These are phyloP conservation scores for Agarophyton chilense DNA, from an alignment of 23 red algal species.

Conservation along the genomic window DNA sequence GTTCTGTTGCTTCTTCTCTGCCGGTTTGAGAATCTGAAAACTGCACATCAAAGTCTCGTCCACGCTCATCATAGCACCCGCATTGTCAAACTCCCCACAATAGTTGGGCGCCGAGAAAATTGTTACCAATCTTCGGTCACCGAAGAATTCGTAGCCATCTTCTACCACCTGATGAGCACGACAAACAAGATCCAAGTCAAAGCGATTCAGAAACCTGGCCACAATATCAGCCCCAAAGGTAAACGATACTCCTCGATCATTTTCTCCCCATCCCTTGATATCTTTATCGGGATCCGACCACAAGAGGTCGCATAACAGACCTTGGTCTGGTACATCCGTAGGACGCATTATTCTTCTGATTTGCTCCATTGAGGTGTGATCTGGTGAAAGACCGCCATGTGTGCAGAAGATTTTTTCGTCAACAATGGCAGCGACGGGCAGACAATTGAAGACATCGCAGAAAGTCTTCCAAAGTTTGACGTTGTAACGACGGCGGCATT, in stretches of 20 bases:
- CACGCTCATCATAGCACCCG: conserved; percentile 99
- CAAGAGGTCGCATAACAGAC: conserved; percentile 94
- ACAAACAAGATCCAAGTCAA: conserved; percentile 97
- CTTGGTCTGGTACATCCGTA: conserved; percentile 98
- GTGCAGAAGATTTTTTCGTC: conserved; percentile 99
- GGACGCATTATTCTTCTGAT: conserved; percentile 94
- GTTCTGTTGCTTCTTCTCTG: conserved; percentile 81
- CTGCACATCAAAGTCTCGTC: conserved; percentile 99
- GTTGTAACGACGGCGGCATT: conserved; percentile 93
- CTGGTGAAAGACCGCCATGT: conserved; percentile 97
- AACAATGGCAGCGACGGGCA: conserved; percentile 96
- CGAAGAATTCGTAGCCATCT: conserved; percentile 98
- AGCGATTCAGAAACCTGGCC: conserved; percentile 90
- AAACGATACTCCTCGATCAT: conserved; percentile 98
- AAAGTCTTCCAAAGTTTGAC: conserved; percentile 99
- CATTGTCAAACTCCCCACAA: conserved; percentile 99
- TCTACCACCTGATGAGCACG: conserved; percentile 99
- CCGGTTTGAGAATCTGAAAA: conserved; percentile 95
- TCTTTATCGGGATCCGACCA: conserved; percentile 99
- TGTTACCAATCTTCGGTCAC: conserved; percentile 94
- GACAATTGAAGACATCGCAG: conserved; percentile 99
- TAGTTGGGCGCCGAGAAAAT: conserved; percentile 99
- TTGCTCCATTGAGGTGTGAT: conserved; percentile 98
- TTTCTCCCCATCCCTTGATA: conserved; percentile 98
- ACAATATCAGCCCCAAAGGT: conserved; percentile 99